A percentile compares a stretch with the other conserved stretches of the same genome.
phyloP scores from a whole-genome alignment of 805 yeast species.

The Hanseniaspora guilliermondii region DNA sequence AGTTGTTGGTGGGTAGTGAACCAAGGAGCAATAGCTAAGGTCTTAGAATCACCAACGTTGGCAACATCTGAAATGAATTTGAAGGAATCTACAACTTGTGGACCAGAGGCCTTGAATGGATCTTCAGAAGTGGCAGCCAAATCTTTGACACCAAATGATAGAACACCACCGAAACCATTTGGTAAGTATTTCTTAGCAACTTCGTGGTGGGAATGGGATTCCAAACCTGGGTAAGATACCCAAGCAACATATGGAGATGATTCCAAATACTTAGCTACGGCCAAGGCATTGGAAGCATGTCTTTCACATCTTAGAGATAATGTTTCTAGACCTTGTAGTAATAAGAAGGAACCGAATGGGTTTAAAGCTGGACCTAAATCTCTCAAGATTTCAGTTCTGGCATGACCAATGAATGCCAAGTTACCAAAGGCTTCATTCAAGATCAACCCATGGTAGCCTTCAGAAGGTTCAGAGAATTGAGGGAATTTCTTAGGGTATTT shows the following conservation, averaged over 20 bases:
- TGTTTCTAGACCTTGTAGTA: constrained; percentile 88
- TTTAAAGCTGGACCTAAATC: constrained; percentile 83
- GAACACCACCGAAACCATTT: constrained; percentile 74
- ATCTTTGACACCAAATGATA: constrained; percentile 79
- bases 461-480: constrained; percentile 80
- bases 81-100: constrained; percentile 69
- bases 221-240: constrained; percentile 89
- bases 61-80: constrained; percentile 86
- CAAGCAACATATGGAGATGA: constrained; percentile 61
- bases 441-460: constrained; percentile 83
- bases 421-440: constrained; percentile 73
- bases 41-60: constrained; percentile 92
- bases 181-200: constrained; percentile 70
- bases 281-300: constrained; percentile 71
- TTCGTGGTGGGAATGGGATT: constrained; percentile 63
- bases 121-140: constrained; percentile 29
- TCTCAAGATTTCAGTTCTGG: constrained; percentile 73
- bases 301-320: constrained; percentile 87
- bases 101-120: constrained; percentile 65
- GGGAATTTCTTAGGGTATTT: constrained; percentile 80
- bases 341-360: constrained; percentile 79
- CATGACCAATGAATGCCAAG: constrained; percentile 65
- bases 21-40: constrained; percentile 91
- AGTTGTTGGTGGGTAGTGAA: constrained; percentile 93
- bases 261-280: constrained; percentile 67